Evolutionary conservation across 305 asterid genomes (phyloP).

Genomic region (Coffea humblotiana): DNA sequence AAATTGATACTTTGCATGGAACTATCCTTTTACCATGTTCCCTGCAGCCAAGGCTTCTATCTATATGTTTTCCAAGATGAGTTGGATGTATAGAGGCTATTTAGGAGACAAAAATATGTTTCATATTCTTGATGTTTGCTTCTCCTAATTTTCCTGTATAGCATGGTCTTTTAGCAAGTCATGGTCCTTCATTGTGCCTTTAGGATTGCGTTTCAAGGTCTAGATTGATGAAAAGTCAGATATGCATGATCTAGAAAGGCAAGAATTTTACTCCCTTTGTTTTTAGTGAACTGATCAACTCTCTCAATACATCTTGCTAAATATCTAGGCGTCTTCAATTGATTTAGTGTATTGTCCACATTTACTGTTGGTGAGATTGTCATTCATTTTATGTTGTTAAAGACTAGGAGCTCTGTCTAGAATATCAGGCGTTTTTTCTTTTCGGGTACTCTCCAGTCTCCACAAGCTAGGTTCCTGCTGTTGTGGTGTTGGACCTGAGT

Average conservation of each 20-base stretch:
- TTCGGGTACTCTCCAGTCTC: neutral
- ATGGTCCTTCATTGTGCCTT: neutral
- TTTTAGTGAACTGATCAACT: neutral
- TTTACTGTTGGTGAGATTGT: neutral
- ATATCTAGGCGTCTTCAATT: neutral
- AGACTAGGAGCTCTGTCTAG: neutral
- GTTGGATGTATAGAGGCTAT: neutral
- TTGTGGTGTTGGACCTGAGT: no score
- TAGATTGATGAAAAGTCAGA: no score
- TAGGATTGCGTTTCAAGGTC: neutral
- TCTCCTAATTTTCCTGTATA: neutral
- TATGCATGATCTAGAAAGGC: neutral
- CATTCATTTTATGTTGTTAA: neutral
- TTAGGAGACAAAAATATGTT: neutral
- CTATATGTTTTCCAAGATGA: neutral
- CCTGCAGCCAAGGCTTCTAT: neutral
- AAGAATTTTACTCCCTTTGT: no score
- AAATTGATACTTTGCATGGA: neutral
- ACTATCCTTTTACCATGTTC: neutral
- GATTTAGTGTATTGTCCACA: neutral
- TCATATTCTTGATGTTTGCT: neutral
- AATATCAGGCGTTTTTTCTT: neutral
- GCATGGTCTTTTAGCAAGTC: neutral
- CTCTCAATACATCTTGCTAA: neutral
- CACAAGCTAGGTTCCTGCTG: no score